These are phyloP conservation scores for Aspergillus bertholletiae DNA, from an alignment of 495 filamentous ascomycete genomes.

Conservation along the genomic window DNA sequence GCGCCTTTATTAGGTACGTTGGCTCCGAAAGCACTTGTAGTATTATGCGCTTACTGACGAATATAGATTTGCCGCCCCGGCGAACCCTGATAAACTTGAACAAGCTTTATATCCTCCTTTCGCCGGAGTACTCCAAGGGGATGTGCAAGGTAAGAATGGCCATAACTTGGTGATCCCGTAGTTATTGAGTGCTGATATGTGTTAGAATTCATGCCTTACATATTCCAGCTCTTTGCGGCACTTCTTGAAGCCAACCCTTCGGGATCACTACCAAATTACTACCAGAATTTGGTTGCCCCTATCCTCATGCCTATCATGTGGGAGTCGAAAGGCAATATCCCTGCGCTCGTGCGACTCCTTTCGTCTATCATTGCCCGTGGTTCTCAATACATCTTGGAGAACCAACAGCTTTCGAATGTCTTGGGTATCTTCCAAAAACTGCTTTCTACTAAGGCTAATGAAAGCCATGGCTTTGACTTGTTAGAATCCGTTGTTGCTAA, in stretches of 20 bases:
- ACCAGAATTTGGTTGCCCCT: conserved; percentile 68
- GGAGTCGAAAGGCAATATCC: conserved; percentile 89
- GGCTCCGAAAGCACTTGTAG: conserved; percentile 5
- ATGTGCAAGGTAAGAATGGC: conserved; percentile 62
- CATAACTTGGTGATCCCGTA: background rate
- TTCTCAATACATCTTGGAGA: conserved; percentile 63
- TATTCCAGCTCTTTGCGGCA: conserved; percentile 91
- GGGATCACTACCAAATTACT: conserved; percentile 67
- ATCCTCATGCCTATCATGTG: conserved; percentile 75
- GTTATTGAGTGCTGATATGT: conserved; percentile 9
- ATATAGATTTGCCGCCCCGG: conserved; percentile 62
- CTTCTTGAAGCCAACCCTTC: conserved; percentile 80
- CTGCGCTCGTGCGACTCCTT: conserved; percentile 82
- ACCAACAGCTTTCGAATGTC: conserved; percentile 74
- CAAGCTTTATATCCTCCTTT: conserved; percentile 74
- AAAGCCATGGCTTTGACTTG: conserved; percentile 82
- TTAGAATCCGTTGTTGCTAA: conserved; percentile 72
- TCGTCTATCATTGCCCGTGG: conserved; percentile 77
- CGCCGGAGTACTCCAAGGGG: conserved; percentile 66
- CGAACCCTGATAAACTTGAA: conserved; percentile 70
- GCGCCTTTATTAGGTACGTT: conserved; percentile 79
- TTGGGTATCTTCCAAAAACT: conserved; percentile 92
- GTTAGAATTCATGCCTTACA: conserved; percentile 89
- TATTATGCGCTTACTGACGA: conserved; percentile 6
- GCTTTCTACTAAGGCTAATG: conserved; percentile 66